These are phyloP conservation scores for Scedosporium dehoogii DNA, from an alignment of 2,329 filamentous ascomycete species.

Conservation along the genomic window DNA sequence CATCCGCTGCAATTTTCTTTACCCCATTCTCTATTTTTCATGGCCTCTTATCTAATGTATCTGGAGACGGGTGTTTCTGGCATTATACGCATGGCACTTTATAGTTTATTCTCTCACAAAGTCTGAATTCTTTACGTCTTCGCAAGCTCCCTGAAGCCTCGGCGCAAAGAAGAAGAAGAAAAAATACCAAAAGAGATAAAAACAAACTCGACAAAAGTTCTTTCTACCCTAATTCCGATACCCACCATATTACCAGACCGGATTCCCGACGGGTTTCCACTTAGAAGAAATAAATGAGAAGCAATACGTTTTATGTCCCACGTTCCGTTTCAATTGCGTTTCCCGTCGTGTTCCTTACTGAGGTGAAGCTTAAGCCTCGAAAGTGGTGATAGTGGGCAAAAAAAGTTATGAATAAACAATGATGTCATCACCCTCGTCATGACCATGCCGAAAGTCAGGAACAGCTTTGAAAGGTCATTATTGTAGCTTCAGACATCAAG, in stretches of 20 bases:
- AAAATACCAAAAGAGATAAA: neutral
- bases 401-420: neutral
- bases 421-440: neutral
- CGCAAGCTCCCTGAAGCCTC: neutral
- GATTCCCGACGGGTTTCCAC: neutral
- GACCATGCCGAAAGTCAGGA: neutral
- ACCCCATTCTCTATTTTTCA: neutral
- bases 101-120: neutral
- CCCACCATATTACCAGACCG: neutral
- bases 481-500: no score
- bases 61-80: neutral
- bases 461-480: neutral
- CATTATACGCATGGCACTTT: neutral
- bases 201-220: neutral
- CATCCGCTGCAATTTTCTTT: neutral
- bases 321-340: neutral
- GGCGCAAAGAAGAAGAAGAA: neutral
- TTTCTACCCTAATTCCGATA: neutral
- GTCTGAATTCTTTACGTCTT: neutral
- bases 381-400: neutral
- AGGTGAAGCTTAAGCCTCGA: neutral
- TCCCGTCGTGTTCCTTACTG: neutral
- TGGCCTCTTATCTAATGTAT: neutral
- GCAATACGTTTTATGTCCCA: neutral
- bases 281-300: neutral